Evolutionary conservation across 2,329 filamentous ascomycete species (phyloP).

Genomic region (Drechslera avenae): DNA sequence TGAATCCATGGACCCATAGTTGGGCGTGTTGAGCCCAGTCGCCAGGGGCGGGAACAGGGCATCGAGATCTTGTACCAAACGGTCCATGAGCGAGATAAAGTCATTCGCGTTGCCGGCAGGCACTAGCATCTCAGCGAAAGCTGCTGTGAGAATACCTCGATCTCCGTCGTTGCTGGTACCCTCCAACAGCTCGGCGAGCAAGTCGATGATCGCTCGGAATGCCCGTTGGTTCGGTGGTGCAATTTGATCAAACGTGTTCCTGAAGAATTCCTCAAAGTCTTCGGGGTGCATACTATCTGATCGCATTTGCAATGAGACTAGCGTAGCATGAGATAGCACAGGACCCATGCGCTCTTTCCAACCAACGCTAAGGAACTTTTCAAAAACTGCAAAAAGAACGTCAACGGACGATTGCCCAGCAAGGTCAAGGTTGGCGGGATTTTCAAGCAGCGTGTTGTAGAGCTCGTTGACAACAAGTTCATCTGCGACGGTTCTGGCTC

Average conservation of each 20-base stretch:
- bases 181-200: conserved; percentile 85
- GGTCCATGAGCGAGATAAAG: conserved; percentile 86
- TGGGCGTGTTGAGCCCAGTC: conserved; percentile 52
- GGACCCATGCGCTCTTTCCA: conserved; percentile 90
- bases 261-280: conserved; percentile 69
- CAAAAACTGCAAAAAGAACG: conserved; percentile 87
- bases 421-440: conserved; percentile 76
- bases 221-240: conserved; percentile 70
- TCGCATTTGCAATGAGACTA: conserved; percentile 74
- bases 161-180: conserved; percentile 91
- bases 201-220: conserved; percentile 80
- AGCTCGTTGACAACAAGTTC: conserved; percentile 84
- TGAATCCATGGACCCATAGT: conserved; percentile 65
- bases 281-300: conserved; percentile 68
- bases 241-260: conserved; percentile 57
- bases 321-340: conserved; percentile 72
- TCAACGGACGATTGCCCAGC: conserved; percentile 79
- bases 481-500: conserved; percentile 72
- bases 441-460: conserved; percentile 86
- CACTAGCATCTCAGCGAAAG: conserved; percentile 86
- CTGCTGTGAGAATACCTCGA: conserved; percentile 81
- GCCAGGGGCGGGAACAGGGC: conserved; percentile 76
- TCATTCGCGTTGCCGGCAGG: conserved; percentile 76
- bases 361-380: conserved; percentile 86
- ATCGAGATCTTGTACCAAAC: conserved; percentile 87